Evolutionary conservation across 768 basidiomycete species (phyloP).

Genomic region (Tylopilus balloui): DNA sequence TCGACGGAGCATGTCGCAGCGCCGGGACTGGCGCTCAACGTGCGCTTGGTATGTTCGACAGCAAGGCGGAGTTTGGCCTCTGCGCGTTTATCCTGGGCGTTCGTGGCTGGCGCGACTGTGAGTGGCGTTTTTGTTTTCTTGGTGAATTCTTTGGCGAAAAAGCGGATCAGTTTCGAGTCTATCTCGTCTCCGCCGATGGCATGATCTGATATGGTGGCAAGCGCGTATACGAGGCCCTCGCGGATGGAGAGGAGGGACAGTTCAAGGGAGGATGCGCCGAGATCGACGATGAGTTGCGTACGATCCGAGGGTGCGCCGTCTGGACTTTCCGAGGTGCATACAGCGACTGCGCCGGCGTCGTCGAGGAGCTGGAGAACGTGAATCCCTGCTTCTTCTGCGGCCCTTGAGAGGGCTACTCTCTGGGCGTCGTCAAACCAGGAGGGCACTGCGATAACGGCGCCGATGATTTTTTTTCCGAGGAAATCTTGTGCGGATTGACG

Average conservation of each 20-base stretch:
- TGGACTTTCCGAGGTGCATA: slow-evolving; percentile 47
- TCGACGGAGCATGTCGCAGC: slow-evolving; percentile 92
- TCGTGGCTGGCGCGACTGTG: slow-evolving; percentile 54
- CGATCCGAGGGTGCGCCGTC: slow-evolving; percentile 51
- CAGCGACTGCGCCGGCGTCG: slow-evolving; percentile 71
- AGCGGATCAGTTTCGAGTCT: slow-evolving; percentile 79
- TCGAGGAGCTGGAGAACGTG: slow-evolving; percentile 83
- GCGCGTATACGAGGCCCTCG: slow-evolving; percentile 64
- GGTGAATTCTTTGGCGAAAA: slow-evolving; percentile 93
- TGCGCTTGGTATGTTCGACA: slow-evolving; percentile 92
- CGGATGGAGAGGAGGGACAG: slow-evolving; percentile 70
- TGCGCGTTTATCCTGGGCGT: slow-evolving; percentile 69
- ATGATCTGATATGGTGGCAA: slow-evolving; percentile 47
- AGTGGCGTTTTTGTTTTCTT: slow-evolving; percentile 88
- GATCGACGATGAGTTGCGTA: slow-evolving; percentile 76
- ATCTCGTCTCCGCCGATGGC: slow-evolving; percentile 64
- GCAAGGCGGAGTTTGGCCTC: slow-evolving; percentile 92
- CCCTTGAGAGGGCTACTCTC: slow-evolving; percentile 63
- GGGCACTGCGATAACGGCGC: slow-evolving; percentile 83
- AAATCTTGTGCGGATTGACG: slow-evolving; percentile 87
- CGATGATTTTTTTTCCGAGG: slow-evolving; percentile 71
- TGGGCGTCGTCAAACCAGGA: slow-evolving; percentile 68
- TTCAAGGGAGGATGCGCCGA: slow-evolving; percentile 70
- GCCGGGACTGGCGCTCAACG: slow-evolving; percentile 78
- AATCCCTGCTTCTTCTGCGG: slow-evolving; percentile 78